Conservation (phyloP, 1,139 yeast species). For the Hyphopichia burtonii region DNA sequence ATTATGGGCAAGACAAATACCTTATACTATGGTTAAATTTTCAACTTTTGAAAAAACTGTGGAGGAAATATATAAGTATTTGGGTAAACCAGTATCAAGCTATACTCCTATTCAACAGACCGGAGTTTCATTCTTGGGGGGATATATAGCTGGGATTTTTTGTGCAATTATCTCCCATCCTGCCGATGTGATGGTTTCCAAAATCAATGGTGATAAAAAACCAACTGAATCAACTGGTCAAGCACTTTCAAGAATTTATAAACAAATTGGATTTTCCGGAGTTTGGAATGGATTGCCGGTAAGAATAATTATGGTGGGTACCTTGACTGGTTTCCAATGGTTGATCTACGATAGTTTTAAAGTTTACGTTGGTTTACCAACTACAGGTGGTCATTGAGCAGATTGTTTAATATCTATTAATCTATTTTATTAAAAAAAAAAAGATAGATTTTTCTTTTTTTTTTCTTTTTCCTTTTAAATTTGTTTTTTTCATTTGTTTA, state of each 20-base stretch:
- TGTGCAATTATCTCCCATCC: constrained; percentile 96
- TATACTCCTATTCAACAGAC: constrained; percentile 66
- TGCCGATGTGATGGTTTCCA: constrained; percentile 95
- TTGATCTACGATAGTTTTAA: constrained; percentile 91
- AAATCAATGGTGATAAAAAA: constrained; percentile 74
- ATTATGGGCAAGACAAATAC: constrained; percentile 92
- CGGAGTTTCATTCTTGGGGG: constrained; percentile 90
- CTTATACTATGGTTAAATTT: constrained; percentile 95
- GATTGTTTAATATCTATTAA: not conserved
- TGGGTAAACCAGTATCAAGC: constrained; percentile 40
- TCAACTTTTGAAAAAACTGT: constrained; percentile 91
- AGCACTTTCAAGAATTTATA: constrained; percentile 73
- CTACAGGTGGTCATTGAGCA: constrained; percentile 67
- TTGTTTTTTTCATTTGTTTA: not conserved
- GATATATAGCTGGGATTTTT: constrained; percentile 93
- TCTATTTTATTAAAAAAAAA: not conserved
- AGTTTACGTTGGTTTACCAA: constrained; percentile 86
- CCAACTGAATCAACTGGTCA: constrained; percentile 64
- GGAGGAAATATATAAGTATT: constrained; percentile 59
- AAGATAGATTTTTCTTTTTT: not conserved
- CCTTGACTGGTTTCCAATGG: constrained; percentile 97
- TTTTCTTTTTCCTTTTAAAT: not conserved
- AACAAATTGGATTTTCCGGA: constrained; percentile 81
- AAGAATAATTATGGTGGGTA: constrained; percentile 94
- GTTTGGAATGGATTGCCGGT: constrained; percentile 94